These are phyloP conservation scores for Barnettozyma botsteinii DNA, from an alignment of 805 yeast genomes.

Conservation along the genomic window DNA sequence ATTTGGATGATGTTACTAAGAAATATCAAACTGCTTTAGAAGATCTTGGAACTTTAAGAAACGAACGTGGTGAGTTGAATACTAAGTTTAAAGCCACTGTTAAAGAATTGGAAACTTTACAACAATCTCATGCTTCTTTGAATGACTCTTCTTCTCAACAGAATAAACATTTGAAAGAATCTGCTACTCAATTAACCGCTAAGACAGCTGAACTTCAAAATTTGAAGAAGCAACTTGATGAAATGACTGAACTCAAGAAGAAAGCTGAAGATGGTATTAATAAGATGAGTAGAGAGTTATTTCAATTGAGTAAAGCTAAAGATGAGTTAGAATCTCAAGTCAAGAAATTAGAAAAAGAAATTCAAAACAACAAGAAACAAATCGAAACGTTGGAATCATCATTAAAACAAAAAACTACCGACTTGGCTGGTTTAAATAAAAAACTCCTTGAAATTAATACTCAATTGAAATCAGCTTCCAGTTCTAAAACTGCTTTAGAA, in stretches of 20 bases:
- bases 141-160: slow-evolving; percentile 30
- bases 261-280: slow-evolving; percentile 84
- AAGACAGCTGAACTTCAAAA: slow-evolving; percentile 20
- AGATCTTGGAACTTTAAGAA: slow-evolving; percentile 20
- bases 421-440: slow-evolving; percentile 8
- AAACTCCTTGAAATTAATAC: slow-evolving; percentile 8
- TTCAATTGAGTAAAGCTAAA: slow-evolving; percentile 56
- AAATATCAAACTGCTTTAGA: slow-evolving; percentile 6
- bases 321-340: slow-evolving; percentile 42
- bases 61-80: slow-evolving; percentile 19
- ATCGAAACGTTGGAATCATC: slow-evolving; percentile 17
- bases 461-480: neutral
- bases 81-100: slow-evolving; percentile 7
- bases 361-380: slow-evolving; percentile 20
- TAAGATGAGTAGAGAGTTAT: slow-evolving; percentile 81
- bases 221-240: slow-evolving; percentile 25
- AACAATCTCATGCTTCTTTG: slow-evolving; percentile 29
- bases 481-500: slow-evolving; percentile 12
- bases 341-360: slow-evolving; percentile 33
- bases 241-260: slow-evolving; percentile 35
- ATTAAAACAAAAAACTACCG: slow-evolving; percentile 16
- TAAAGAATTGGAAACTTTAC: slow-evolving; percentile 21
- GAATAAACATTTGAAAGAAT: slow-evolving; percentile 24
- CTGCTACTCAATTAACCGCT: slow-evolving; percentile 13
- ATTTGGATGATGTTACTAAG: slow-evolving; percentile 12